Evolutionary conservation across 1,284 basidiomycete species (phyloP), one percentile per base, ranked within the genome.

Genomic region (Ustilago nuda): DNA sequence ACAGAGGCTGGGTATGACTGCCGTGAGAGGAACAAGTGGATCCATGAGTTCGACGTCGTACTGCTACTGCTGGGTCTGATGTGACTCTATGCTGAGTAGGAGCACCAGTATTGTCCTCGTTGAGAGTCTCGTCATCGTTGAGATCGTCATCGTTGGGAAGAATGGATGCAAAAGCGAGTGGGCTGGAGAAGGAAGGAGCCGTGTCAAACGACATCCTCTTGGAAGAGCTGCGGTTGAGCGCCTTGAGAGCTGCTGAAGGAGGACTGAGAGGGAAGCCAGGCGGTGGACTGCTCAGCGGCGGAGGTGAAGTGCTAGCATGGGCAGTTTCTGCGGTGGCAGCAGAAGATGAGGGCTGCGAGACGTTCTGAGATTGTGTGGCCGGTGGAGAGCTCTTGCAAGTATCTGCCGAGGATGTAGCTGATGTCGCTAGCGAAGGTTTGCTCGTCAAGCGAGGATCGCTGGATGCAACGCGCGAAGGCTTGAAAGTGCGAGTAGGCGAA

Each of bases 171-270:
- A 82, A 76, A 8, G 83, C 83, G 45, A 85, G 78, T 33, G 83
- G 83, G 41, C 83, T 85, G 17, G 82, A 84, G 33, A 84, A 84
- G 53, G 82, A 84, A 2, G 83, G 83, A 15, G 78, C 67, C 19
- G 58, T 81, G 69, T 77, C 75, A 67, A 77, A 73, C 46, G 75
- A 77, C 75, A 77, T 77, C n/a, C 63, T 77, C 58, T 70, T 77
- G 66, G 72, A 65, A 23, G 76, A 72, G 61, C 51, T 58, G 23
- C 65, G 66, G 37, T 56, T 59, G 45, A 69, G 61, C 19, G 60
- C 72, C 36, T 76, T 76, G 67, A 70, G 54, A 12, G 67, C 64
- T 15, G 73, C 60, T 32, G 70, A 70, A 27, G 67, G 62, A 15
- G 64, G 72, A 51, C 69, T 68, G 63, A 72, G 58, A 37, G 72